phyloP scores from a whole-genome alignment of 2,329 filamentous ascomycete genomes.

The Xylariales sp. region DNA sequence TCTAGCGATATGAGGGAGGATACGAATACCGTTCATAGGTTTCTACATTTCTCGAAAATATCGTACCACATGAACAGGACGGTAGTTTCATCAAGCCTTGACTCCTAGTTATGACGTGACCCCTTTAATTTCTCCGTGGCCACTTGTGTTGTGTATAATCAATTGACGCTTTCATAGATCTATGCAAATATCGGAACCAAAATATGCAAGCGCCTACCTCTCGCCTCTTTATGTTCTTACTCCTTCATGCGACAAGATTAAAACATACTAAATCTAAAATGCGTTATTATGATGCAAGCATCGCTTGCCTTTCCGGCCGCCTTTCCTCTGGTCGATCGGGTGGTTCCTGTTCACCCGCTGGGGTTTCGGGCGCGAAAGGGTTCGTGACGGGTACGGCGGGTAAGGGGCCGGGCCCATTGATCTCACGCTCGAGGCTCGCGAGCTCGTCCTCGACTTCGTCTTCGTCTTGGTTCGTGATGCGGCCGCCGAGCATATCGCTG shows the following conservation, averaged over 20 bases:
- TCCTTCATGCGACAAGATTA: slow-evolving; percentile 18
- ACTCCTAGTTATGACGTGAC: background rate
- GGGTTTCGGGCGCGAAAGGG: slow-evolving; percentile 47
- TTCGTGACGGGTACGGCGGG: slow-evolving; percentile 50
- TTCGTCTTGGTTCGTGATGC: slow-evolving; percentile 94
- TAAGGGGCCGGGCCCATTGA: slow-evolving; percentile 50
- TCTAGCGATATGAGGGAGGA: slow-evolving; percentile 8
- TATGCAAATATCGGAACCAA: slow-evolving; percentile 30
- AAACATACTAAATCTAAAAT: slow-evolving; percentile 17
- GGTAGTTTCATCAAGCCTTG: background rate
- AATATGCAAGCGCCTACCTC: slow-evolving; percentile 13
- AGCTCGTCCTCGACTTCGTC: slow-evolving; percentile 98
- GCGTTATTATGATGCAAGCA: slow-evolving; percentile 52
- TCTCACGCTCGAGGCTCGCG: slow-evolving; percentile 78
- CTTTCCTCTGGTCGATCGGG: slow-evolving; percentile 36
- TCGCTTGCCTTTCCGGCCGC: slow-evolving; percentile 53
- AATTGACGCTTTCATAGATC: slow-evolving; percentile 20
- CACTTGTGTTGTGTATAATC: slow-evolving; percentile 18
- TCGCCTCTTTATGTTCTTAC: slow-evolving; percentile 14
- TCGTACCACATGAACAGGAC: background rate
- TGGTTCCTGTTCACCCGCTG: slow-evolving; percentile 32
- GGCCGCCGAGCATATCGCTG: slow-evolving; percentile 87
- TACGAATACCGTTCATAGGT: background rate
- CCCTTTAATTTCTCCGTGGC: background rate
- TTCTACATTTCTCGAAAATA: slow-evolving; percentile 3